Base-by-base conservation (phyloP, 345 rosid genomes). In the Brassica nigra region DNA sequence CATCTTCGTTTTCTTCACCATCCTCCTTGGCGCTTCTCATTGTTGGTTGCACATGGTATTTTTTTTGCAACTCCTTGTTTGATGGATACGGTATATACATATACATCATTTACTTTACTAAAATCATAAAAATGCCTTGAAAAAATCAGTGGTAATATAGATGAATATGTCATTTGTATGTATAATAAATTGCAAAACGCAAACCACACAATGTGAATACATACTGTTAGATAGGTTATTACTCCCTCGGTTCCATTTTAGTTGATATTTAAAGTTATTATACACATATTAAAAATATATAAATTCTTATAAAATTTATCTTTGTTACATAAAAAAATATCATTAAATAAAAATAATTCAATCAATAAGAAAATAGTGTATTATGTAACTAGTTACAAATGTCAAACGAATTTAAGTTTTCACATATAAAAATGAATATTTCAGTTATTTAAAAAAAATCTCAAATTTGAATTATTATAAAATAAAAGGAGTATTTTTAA, bases 1-100 rank as follows among this genome's bases (percentile, higher is more conserved):
- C 34, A 61, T 61, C 34, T 61, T 61, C n/a, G 15, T 61, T 34
- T 61, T 28, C 65, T 61, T 61, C 65, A 61, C 28, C 65, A 12
- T 61, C 65, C 16, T 61, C 34, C 34, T 61, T 61, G 65, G 65
- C 4, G 65, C 34, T 61, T 61, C 65, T 27, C 65, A 10, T 61
- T 61, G n/a, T 61, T 2, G 65, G 65, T 5, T 61, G 34, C 34
- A 61, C 1, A 61, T 61, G 65, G 65, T 61, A 61, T 57, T 28
- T 3, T 28, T 61, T 61, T 61, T 61, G 7, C 8, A 61, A 61
- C 65, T 28, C 34, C 1, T 61, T 59, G 64, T 59, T 59, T n/a
- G 33, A 57, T 20, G 62, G 29, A 18, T 8, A 58, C 23, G 29
- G 5, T 58, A 20, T 58, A 58, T 20, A 23, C 20, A 57, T 27